phyloP scores from a whole-genome alignment of 371 early-diverging fungal genomes.

The Racocetra persica region DNA sequence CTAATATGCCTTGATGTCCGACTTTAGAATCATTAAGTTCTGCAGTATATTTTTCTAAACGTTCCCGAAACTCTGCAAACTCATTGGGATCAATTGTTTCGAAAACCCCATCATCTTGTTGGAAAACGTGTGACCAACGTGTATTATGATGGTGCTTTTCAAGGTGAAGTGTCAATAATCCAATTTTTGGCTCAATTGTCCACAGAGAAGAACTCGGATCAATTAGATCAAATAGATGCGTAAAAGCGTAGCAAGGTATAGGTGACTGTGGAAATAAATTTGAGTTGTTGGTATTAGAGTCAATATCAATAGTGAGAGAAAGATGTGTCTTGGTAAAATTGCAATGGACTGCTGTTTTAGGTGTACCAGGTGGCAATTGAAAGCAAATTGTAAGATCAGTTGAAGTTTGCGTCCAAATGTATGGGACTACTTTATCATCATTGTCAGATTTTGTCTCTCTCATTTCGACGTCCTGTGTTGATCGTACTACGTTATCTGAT shows the following conservation, averaged over 20 bases:
- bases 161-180: constrained; percentile 70
- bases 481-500: constrained; percentile 28
- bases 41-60: constrained; percentile 72
- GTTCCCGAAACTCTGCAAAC: constrained; percentile 64
- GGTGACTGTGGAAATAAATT: constrained; percentile 37
- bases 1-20: constrained; percentile 12
- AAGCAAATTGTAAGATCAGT: constrained; percentile 72
- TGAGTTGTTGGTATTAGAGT: constrained; percentile 40
- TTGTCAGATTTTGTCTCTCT: constrained; percentile 43
- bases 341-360: constrained; percentile 64
- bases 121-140: constrained; percentile 83
- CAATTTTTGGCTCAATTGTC: constrained; percentile 70
- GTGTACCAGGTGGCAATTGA: constrained; percentile 60
- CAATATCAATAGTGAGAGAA: constrained; percentile 55
- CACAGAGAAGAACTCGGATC: constrained; percentile 71
- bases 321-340: constrained; percentile 59
- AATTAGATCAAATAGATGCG: constrained; percentile 59
- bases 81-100: constrained; percentile 75
- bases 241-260: constrained; percentile 48
- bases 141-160: constrained; percentile 68
- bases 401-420: constrained; percentile 78
- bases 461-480: constrained; percentile 44
- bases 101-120: constrained; percentile 70
- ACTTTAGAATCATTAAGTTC: constrained; percentile 45
- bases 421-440: constrained; percentile 51